These are phyloP conservation scores for Neurospora terricola DNA, from an alignment of 495 filamentous ascomycete genomes.

Conservation along the genomic window DNA sequence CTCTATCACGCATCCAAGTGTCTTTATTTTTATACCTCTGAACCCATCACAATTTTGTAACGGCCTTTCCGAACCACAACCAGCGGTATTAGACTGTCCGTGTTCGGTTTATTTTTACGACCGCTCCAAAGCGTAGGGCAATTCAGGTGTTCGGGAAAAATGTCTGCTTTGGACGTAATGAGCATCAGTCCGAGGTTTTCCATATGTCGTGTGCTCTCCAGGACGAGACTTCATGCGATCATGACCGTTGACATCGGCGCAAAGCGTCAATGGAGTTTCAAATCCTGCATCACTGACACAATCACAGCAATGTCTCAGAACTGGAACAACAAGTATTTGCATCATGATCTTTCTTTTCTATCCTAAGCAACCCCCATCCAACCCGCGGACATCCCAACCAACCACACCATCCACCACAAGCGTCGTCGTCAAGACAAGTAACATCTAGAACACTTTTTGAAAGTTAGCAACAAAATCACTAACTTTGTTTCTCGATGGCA, in stretches of 20 bases:
- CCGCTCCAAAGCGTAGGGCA: no score
- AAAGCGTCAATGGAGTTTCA: neutral
- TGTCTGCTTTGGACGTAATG: neutral
- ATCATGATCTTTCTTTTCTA: neutral
- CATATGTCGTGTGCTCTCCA: neutral
- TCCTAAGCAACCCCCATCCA: neutral
- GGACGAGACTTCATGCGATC: neutral
- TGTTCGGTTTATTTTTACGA: no score
- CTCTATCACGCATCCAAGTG: no score
- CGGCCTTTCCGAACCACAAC: no score
- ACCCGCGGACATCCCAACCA: neutral
- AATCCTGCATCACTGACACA: neutral
- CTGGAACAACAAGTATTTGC: neutral
- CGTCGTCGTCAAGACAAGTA: neutral
- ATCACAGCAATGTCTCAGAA: neutral
- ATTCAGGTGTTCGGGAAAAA: neutral
- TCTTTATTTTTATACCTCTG: no score
- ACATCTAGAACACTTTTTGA: neutral
- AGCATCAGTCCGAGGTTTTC: neutral
- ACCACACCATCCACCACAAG: neutral
- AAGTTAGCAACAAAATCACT: neutral
- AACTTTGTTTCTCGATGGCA: neutral
- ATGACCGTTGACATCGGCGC: neutral
- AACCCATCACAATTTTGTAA: no score
- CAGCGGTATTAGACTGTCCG: no score